Percentiles rank a stretch among this genome's conserved stretches.
Conservation (phyloP, 345 rosid species). For the Eucalyptus decipiens region DNA sequence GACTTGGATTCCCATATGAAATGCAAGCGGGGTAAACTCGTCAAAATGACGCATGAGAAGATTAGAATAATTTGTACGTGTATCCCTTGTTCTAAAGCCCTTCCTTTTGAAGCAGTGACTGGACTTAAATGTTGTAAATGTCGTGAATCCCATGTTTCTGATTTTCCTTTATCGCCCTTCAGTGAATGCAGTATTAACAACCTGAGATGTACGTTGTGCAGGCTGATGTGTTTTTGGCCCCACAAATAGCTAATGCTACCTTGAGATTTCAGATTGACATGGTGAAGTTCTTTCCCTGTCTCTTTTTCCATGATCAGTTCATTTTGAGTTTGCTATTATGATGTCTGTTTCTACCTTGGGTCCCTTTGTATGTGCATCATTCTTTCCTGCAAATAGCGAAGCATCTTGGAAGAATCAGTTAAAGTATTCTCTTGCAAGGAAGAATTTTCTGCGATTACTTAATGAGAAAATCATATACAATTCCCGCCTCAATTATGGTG, state of each 20-base stretch:
- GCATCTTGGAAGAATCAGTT: background rate
- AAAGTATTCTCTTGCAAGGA: background rate
- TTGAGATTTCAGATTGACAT: slow-evolving; percentile 25
- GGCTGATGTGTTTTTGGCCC: slow-evolving; percentile 57
- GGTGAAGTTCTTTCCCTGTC: slow-evolving; percentile 8
- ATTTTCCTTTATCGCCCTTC: background rate
- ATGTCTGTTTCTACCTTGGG: background rate
- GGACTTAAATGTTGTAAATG: background rate
- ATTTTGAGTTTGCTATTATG: background rate
- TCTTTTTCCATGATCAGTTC: background rate
- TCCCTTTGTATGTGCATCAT: background rate
- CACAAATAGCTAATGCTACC: slow-evolving; percentile 22
- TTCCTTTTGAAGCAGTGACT: background rate
- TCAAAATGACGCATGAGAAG: background rate
- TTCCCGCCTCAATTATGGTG: background rate
- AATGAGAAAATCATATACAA: background rate
- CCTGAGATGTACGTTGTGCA: background rate
- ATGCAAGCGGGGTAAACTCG: background rate
- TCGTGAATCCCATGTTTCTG: background rate
- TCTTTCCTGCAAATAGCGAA: background rate
- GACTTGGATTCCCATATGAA: background rate
- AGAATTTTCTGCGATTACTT: background rate
- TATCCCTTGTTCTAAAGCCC: background rate
- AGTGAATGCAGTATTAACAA: background rate
- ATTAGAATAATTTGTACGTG: background rate